Percentiles rank a stretch among this genome's conserved stretches.
These are phyloP conservation scores for Didymella arachidicola DNA, from an alignment of 2,329 filamentous ascomycete species.

Conservation along the genomic window DNA sequence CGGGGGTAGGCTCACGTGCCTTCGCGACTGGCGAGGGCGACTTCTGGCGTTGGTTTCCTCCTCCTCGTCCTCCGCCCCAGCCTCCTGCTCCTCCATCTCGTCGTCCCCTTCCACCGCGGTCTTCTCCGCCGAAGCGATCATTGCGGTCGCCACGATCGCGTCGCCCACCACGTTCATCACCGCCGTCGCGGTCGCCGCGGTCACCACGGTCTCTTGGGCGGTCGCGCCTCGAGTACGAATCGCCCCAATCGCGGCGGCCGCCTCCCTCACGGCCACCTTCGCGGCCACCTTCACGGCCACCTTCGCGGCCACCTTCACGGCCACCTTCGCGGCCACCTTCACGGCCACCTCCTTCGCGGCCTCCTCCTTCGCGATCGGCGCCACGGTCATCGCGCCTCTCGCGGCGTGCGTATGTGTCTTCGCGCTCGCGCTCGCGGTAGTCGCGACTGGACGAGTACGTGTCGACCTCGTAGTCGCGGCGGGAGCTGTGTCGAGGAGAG, in stretches of 20 bases:
- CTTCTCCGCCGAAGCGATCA: slow-evolving; percentile 51
- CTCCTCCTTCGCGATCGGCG: slow-evolving; percentile 52
- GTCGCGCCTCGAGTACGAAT: slow-evolving; percentile 55
- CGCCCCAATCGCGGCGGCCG: slow-evolving; percentile 67
- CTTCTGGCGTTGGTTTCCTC: slow-evolving; percentile 62
- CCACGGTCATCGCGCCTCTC: slow-evolving; percentile 60
- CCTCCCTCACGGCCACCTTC: slow-evolving; percentile 56
- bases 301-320: slow-evolving; percentile 53
- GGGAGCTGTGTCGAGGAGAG: slow-evolving; percentile 75
- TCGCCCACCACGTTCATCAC: slow-evolving; percentile 47
- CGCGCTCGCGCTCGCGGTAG: slow-evolving; percentile 90
- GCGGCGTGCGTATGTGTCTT: slow-evolving; percentile 84
- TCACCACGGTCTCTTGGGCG: slow-evolving; percentile 43
- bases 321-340: slow-evolving; percentile 53
- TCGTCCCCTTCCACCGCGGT: slow-evolving; percentile 43
- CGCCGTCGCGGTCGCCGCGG: slow-evolving; percentile 42
- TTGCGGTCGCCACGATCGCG: slow-evolving; percentile 55
- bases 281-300: slow-evolving; percentile 8
- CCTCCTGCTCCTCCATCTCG: slow-evolving; percentile 31
- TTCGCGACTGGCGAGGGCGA: slow-evolving; percentile 80
- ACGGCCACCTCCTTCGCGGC: slow-evolving; percentile 15
- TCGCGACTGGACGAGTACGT: slow-evolving; percentile 92
- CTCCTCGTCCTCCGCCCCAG: slow-evolving; percentile 22
- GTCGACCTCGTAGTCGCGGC: slow-evolving; percentile 77
- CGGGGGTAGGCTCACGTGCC: slow-evolving; percentile 94